A percentile compares a stretch with the other conserved stretches of the same genome.
Evolutionary conservation across 2,329 filamentous ascomycete genomes (phyloP).

Genomic region (Fusarium sp.): DNA sequence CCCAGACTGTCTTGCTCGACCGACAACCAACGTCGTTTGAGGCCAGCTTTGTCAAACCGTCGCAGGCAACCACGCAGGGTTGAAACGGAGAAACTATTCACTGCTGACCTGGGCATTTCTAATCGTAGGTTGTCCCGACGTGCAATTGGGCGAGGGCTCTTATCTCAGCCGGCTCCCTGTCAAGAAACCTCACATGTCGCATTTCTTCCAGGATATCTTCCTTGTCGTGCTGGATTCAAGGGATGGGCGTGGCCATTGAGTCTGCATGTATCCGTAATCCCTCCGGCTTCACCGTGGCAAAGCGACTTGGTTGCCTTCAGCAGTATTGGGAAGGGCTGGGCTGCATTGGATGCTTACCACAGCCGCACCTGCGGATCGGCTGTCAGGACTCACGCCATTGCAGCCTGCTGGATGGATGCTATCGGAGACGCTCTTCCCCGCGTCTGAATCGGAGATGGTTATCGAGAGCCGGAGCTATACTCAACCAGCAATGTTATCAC

Average conservation of each 20-base stretch:
- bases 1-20: constrained; percentile 13
- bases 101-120: neutral
- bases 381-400: constrained; percentile 1
- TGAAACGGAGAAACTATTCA: constrained; percentile 10
- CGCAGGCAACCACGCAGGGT: constrained; percentile 19
- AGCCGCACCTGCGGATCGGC: constrained; percentile 1
- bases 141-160: constrained; percentile 24
- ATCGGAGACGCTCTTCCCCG: neutral
- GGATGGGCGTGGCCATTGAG: neutral
- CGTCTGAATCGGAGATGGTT: neutral
- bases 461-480: constrained; percentile 12
- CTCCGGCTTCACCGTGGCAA: constrained; percentile 11
- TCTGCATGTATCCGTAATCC: constrained; percentile 12
- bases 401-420: constrained; percentile 7
- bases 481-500: constrained; percentile 16
- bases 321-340: constrained; percentile 6
- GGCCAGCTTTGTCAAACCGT: neutral
- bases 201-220: constrained; percentile 18
- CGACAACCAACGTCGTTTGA: constrained; percentile 16
- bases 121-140: neutral
- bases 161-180: constrained; percentile 15
- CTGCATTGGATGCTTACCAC: constrained; percentile 22
- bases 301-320: neutral
- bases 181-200: constrained; percentile 15
- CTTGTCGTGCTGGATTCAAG: constrained; percentile 5